Conservation (phyloP, 805 yeast genomes). For the Kodamaea kaohsiungensis region DNA sequence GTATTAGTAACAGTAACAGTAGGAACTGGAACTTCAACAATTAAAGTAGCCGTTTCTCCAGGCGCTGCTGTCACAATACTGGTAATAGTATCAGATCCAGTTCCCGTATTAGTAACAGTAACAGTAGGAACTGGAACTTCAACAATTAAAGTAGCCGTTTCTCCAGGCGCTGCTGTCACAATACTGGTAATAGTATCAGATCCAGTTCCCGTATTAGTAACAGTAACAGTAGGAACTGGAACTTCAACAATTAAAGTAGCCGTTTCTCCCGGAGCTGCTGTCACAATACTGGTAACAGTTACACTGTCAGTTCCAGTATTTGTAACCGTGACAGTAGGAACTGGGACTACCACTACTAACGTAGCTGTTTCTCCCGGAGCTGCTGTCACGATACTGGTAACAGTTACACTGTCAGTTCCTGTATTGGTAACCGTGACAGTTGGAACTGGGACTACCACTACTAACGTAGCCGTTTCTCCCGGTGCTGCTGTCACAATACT, state of each 20-base stretch:
- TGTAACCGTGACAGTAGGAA: constrained; percentile 13
- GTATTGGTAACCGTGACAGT: constrained; percentile 7
- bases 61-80: constrained; percentile 6
- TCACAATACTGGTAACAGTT: background rate
- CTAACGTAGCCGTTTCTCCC: constrained; percentile 13
- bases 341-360: no score
- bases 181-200: background rate
- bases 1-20: constrained; percentile 5
- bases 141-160: constrained; percentile 12
- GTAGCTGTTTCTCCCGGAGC: no score
- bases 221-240: constrained; percentile 11
- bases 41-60: constrained; percentile 12
- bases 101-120: constrained; percentile 17
- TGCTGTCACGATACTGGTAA: no score
- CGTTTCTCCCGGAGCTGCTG: constrained; percentile 10
- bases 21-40: constrained; percentile 13
- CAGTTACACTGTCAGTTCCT: no score
- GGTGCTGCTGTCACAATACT: constrained; percentile 3
- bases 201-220: background rate
- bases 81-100: constrained; percentile 7
- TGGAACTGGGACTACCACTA: constrained; percentile 8
- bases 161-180: constrained; percentile 10
- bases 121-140: constrained; percentile 12
- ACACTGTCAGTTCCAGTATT: constrained; percentile 15
- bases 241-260: constrained; percentile 15